Evolutionary conservation across 768 basidiomycete species (phyloP), one percentile per base, ranked within the genome.

Genomic region (Dictyophora rubrovolvata): DNA sequence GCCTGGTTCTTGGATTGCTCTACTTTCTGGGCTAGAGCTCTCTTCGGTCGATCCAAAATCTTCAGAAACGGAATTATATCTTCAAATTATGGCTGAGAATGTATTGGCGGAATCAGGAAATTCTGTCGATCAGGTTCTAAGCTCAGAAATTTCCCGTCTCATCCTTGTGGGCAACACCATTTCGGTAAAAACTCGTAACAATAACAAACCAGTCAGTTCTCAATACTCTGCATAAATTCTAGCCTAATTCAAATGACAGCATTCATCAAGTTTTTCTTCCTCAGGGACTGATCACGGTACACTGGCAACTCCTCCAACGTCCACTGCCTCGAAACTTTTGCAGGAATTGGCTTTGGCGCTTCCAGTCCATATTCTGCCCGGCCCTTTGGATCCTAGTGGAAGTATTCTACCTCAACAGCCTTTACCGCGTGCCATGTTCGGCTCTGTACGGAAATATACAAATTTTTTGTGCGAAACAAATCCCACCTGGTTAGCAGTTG

Each of bases 351-450:
- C 84, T 6, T 79, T 82, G 12, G 78, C 83, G 17, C 75, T 99
- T 63, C 89, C 94, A 0, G 78, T 97, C 35, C 92, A 94, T 66
- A 74, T 99, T 28, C 76, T 98, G 47, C 91, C 94, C 2, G 96
- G 96, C 8, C 82, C 84, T 55, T 77, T 79, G 36, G 96, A 99
- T 70, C 96, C 95, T 2, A 81, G 92, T 14, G 92, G 90, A 0
- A 79, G 81, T 0, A 92, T 94, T 42, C 74, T 99, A 63, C 96
- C 96, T 2, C 96, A 99, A 69, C 96, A 96, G 66, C 79, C 91
- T 0, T 79, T 98, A 64, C 96, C 96, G 52, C 82, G 85, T 34
- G 87, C 91, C 6, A 93, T 98, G 87, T 87, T 99, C 62, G 83
- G 90, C 59, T 73, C 76, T 33, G 70, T 72, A 59, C 76, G 79